Base-by-base conservation (phyloP, 768 basidiomycete species). In the Clavaria fumosa region DNA sequence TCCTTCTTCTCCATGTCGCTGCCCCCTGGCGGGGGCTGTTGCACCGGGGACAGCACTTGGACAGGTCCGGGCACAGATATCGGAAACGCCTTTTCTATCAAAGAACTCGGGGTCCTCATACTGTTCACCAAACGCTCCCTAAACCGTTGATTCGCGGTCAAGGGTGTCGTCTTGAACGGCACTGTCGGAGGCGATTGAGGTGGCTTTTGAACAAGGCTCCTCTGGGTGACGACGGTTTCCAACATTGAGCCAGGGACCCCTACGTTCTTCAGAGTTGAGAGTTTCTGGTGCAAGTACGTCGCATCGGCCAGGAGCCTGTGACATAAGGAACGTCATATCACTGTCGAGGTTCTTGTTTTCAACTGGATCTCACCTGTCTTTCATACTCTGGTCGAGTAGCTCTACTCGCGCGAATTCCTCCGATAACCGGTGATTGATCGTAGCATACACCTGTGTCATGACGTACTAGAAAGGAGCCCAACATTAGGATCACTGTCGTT, bases 371-470 rank as follows among this genome's bases (percentile, higher is more conserved):
- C 47, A 86, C 88, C 88, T 75, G 40, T 75, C 70, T 61, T 93
- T 95, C 17, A 85, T 89, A 43, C 79, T 83, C 42, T 74, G 72
- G 49, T 70, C 73, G 37, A 78, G 85, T 21, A 96, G 62, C 46
- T 90, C 84, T 39, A 95, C 75, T 51, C 69, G 74, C 37, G 65
- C 64, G 56, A 79, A 93, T 53, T 90, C 88, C 50, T 91, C 86
- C 26, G 78, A 78, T 15, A 99, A 64, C 23, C 84, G 75, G 58
- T 86, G 78, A 55, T 89, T 89, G 57, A 96, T 90, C 10, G 86
- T 78, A 14, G 83, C 83, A 43, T 96, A 79, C 10, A 97, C 95
- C 53, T 96, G 86, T 23, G 77, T 73, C 85, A 96, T 91, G 52
- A 99, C 88, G 54, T 71, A 72, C 85, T 95, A 39, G 35, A 37